Evolutionary conservation across 371 early-diverging fungal genomes (phyloP).

Genomic region (Coemansia linderi): DNA sequence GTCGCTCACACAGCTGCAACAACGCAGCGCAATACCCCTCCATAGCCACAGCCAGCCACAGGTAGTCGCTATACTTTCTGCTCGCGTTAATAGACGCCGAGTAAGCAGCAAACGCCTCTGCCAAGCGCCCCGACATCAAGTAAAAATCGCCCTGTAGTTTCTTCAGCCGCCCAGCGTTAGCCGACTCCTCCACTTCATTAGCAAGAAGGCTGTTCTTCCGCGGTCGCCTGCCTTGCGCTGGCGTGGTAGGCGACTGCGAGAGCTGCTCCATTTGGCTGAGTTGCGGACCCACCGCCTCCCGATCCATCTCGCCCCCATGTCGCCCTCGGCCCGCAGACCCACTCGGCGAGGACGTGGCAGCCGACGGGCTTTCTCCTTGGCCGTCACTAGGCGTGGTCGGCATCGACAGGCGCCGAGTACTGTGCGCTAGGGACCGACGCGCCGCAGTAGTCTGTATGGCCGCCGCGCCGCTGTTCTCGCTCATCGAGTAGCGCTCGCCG

Average conservation of each 20-base stretch:
- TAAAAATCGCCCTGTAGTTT: slow-evolving; percentile 53
- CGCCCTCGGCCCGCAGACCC: slow-evolving; percentile 21
- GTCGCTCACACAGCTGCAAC: slow-evolving; percentile 34
- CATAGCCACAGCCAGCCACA: slow-evolving; percentile 54
- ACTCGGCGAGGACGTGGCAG: not conserved
- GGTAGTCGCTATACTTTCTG: slow-evolving; percentile 29
- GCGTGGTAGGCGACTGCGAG: slow-evolving; percentile 12
- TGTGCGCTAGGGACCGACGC: not conserved
- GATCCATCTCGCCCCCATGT: slow-evolving; percentile 44
- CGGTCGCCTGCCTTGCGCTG: slow-evolving; percentile 1
- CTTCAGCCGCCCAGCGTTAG: slow-evolving; percentile 46
- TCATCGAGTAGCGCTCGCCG: slow-evolving; percentile 8
- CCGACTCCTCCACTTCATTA: slow-evolving; percentile 7
- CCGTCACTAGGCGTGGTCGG: slow-evolving; percentile 3
- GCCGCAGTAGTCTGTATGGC: slow-evolving; percentile 6
- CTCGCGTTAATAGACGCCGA: slow-evolving; percentile 38
- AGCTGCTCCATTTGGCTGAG: not conserved
- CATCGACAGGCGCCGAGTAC: slow-evolving; percentile 24
- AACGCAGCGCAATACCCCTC: slow-evolving; percentile 55
- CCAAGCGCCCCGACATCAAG: slow-evolving; percentile 47
- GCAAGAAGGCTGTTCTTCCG: slow-evolving; percentile 7
- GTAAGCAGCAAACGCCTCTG: slow-evolving; percentile 51
- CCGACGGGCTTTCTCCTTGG: not conserved
- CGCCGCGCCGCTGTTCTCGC: slow-evolving; percentile 11
- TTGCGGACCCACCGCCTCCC: slow-evolving; percentile 21